Evolutionary conservation across 441 rosid species (phyloP), one percentile per base, ranked within the genome.

Genomic region (Raphanus hybrid): DNA sequence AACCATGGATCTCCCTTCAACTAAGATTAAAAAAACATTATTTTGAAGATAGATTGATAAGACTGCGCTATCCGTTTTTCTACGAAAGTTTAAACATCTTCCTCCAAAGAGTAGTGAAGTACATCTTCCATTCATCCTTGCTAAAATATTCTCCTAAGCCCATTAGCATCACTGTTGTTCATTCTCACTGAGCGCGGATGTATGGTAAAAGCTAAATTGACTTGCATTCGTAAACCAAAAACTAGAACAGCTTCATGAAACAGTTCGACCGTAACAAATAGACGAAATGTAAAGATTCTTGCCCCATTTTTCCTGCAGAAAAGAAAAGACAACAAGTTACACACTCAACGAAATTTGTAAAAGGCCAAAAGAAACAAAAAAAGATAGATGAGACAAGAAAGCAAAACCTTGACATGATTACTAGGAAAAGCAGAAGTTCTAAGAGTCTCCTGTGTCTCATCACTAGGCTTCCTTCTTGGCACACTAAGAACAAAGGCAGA

Each of bases 391-490:
- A 67, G 23, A 69, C 71, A 52, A 10, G 9, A 37, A 70, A 77
- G 15, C 58, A 67, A 67, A 67, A 93, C 99, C 97, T 95, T 95
- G 74, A 95, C 95, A 87, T 95, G 99, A 60, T 89, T 87, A 74
- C 94, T 93, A 15, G 99, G 99, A 78, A 95, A 95, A 67, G 92
- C 87, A 55, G 97, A 88, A 54, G 59, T 93, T 80, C 97, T 84
- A 55, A 95, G 97, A 45, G 98, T 95, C 81, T 95, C 99, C 48
- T 95, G 99, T 41, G 97, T 93, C 82, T 93, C 98, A 78, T 95
- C 97, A 0, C 76, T 23, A 3, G 90, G 96, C 79, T 90, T 91
- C 76, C 92, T 86, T 79, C 88, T 86, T 3, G 99, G 99, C 37
- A 93, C 87, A 72, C 99, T 95, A 10, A 95, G 95, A 75, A 93